Evolutionary conservation across 495 filamentous ascomycete genomes (phyloP).

Genomic region (Trichoderma asperelloides): DNA sequence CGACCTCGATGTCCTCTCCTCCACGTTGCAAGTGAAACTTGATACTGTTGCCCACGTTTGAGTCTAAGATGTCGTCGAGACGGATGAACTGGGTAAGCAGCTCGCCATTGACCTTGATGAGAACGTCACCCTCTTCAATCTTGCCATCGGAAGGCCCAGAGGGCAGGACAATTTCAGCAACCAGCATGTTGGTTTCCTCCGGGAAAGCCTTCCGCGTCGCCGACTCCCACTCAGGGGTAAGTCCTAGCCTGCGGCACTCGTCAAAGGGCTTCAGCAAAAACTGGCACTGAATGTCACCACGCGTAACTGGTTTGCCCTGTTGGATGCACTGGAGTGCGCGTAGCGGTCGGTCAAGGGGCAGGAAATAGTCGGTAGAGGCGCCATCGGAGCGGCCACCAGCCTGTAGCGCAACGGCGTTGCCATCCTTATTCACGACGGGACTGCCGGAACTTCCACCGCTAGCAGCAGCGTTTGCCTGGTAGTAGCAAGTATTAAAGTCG

Average conservation of each 20-base stretch:
- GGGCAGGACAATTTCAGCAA: conserved; percentile 89
- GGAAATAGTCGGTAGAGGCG: conserved; percentile 95
- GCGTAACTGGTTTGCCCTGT: conserved; percentile 59
- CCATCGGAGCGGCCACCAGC: conserved; percentile 90
- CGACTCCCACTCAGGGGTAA: conserved; percentile 78
- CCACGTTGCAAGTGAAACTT: conserved; percentile 76
- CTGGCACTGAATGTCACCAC: conserved; percentile 96
- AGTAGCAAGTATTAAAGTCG: conserved; percentile 99
- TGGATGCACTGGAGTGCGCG: conserved; percentile 82
- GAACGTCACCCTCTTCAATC: conserved; percentile 90
- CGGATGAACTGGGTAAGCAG: conserved; percentile 88
- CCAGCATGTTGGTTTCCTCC: conserved; percentile 91
- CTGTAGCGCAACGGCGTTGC: conserved; percentile 86
- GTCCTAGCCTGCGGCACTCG: conserved; percentile 84
- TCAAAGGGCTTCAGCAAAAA: conserved; percentile 97
- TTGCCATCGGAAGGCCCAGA: conserved; percentile 78
- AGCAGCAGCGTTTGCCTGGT: conserved; percentile 92
- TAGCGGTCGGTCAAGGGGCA: conserved; percentile 81
- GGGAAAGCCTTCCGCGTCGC: conserved; percentile 73
- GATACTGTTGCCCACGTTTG: conserved; percentile 67
- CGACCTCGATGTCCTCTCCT: conserved; percentile 77
- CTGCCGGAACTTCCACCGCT: conserved; percentile 94
- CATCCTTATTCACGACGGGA: conserved; percentile 94
- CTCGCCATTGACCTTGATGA: conserved; percentile 89
- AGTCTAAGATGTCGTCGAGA: conserved; percentile 89